phyloP scores from a whole-genome alignment of 2,329 filamentous ascomycete genomes.

The Incumbomyces lentus region DNA sequence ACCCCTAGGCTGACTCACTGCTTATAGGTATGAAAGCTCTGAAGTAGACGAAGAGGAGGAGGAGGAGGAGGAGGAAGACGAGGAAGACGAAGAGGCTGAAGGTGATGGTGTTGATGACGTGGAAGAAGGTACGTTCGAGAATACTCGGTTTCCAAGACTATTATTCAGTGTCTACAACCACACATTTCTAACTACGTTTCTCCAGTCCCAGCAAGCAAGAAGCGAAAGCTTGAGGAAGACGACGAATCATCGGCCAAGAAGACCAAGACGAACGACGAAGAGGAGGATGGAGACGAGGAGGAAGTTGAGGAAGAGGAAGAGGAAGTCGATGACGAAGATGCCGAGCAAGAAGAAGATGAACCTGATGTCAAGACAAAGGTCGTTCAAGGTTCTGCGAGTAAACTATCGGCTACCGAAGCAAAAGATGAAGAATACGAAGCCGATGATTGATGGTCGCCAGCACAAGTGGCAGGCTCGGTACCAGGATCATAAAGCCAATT shows the following conservation, averaged over 20 bases:
- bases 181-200: constrained; percentile 4
- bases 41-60: constrained; percentile 27
- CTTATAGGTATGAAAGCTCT: constrained; percentile 25
- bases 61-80: constrained; percentile 24
- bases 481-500: too few relatives aligned
- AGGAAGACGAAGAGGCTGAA: constrained; percentile 8
- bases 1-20: too few relatives aligned
- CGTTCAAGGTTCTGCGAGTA: constrained; percentile 27
- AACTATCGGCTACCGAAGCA: constrained; percentile 82
- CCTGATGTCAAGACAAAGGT: constrained; percentile 19
- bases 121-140: constrained; percentile 8
- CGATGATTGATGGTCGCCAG: constrained; percentile 5
- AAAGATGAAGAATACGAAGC: constrained; percentile 51
- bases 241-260: constrained; percentile 16
- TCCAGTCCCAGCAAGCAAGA: constrained; percentile 14
- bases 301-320: constrained; percentile 15
- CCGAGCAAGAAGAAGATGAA: constrained; percentile 18
- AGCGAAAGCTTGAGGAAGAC: constrained; percentile 20
- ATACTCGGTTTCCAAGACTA: background rate
- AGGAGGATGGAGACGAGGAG: constrained; percentile 11
- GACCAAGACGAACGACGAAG: constrained; percentile 11
- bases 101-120: background rate
- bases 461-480: too few relatives aligned
- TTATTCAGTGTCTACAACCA: background rate
- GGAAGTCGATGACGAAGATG: constrained; percentile 14